phyloP scores from a whole-genome alignment of 495 filamentous ascomycete genomes.

The Glutinoglossum americanum region DNA sequence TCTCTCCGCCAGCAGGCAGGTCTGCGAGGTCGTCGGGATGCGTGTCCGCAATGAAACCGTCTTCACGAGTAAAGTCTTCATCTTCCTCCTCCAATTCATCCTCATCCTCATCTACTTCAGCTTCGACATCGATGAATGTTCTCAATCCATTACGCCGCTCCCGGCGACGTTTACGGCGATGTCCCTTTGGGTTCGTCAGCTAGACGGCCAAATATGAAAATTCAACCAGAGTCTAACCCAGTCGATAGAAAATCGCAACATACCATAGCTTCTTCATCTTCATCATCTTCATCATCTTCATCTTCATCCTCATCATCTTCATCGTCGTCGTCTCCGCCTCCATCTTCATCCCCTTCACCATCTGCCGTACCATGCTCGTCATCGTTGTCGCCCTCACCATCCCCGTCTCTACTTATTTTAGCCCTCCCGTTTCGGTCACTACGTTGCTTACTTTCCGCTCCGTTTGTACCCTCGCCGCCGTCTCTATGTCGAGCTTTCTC shows the following conservation, averaged over 20 bases:
- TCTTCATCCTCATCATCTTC: slow-evolving; percentile 4
- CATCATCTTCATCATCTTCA: slow-evolving; percentile 4
- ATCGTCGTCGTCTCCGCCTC: slow-evolving; percentile 6
- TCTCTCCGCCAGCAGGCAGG: slow-evolving; percentile 52
- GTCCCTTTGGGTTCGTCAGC: slow-evolving; percentile 1
- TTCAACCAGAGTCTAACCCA: neutral
- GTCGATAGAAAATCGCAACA: neutral
- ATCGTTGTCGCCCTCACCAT: neutral
- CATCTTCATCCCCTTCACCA: slow-evolving; percentile 10
- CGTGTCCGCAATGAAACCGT: slow-evolving; percentile 62
- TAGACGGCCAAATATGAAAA: neutral
- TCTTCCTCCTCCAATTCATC: slow-evolving; percentile 6
- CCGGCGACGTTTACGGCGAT: slow-evolving; percentile 6
- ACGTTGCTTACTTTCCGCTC: neutral
- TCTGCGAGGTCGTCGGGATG: slow-evolving; percentile 80
- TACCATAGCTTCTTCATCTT: slow-evolving; percentile 7
- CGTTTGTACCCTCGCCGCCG: neutral
- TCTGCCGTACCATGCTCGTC: slow-evolving; percentile 1
- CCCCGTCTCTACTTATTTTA: slow-evolving; percentile 1
- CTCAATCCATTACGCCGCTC: slow-evolving; percentile 2
- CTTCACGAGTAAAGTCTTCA: slow-evolving; percentile 47
- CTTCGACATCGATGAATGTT: slow-evolving; percentile 4
- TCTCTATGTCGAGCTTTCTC: neutral
- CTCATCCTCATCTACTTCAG: slow-evolving; percentile 4
- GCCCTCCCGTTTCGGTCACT: neutral